Evolutionary conservation across 352 stramenopile genomes (phyloP).

Genomic region (Phytophthora lateralis): DNA sequence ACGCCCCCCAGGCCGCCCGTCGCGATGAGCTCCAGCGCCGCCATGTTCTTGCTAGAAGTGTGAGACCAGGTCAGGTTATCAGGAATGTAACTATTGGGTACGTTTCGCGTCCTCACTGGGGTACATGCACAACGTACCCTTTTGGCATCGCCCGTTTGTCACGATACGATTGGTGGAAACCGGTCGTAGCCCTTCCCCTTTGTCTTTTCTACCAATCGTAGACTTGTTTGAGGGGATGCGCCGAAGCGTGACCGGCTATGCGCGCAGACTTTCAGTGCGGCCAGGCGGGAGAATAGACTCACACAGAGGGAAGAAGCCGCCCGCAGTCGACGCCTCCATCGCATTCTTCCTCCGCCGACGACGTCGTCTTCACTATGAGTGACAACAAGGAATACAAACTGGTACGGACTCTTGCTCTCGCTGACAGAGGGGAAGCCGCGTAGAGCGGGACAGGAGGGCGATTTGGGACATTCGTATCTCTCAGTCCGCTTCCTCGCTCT

Average conservation of each 20-base stretch:
- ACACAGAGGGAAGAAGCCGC: conserved; percentile 31
- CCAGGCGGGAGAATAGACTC: conserved; percentile 29
- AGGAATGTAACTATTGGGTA: conserved; percentile 2
- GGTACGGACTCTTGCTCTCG: conserved; percentile 31
- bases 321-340: conserved; percentile 10
- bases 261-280: conserved; percentile 36
- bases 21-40: conserved; percentile 15
- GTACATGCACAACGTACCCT: not conserved
- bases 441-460: not conserved
- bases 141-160: conserved; percentile 13
- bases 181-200: conserved; percentile 1
- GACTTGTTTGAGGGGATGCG: conserved; percentile 13
- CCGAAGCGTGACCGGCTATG: conserved; percentile 14
- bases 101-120: not conserved
- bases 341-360: conserved; percentile 15
- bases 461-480: not conserved
- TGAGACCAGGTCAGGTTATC: conserved; percentile 11
- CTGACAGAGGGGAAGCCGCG: not conserved
- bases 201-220: conserved; percentile 28
- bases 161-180: conserved; percentile 42
- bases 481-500: not conserved
- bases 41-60: conserved; percentile 16
- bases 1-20: conserved; percentile 14
- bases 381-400: conserved; percentile 88
- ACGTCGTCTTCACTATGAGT: conserved; percentile 39